Percentiles rank a stretch among this genome's conserved stretches.
These are phyloP conservation scores for Tylopilus rubrobrunneus DNA, from an alignment of 768 basidiomycete species.

Conservation along the genomic window DNA sequence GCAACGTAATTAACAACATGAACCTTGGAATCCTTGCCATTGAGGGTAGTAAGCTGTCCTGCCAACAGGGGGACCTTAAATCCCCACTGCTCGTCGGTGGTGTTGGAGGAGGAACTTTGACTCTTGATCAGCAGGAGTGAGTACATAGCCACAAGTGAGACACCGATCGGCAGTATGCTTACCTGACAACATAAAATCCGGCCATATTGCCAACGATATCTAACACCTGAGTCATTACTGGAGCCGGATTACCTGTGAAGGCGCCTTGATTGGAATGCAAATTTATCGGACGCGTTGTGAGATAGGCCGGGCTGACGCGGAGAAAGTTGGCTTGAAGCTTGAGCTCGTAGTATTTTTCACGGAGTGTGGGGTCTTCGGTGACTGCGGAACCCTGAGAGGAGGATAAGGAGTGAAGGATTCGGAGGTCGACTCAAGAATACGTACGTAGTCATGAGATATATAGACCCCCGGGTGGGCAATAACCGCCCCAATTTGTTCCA, in stretches of 20 bases:
- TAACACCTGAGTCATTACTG: constrained; percentile 47
- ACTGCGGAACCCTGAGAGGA: constrained; percentile 42
- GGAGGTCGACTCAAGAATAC: not conserved
- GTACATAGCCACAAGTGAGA: not conserved
- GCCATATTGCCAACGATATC: constrained; percentile 46
- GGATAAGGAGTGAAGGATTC: not conserved
- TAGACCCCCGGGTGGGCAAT: constrained; percentile 55
- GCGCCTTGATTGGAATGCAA: constrained; percentile 37
- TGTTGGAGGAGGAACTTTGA: constrained; percentile 18
- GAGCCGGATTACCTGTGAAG: constrained; percentile 44
- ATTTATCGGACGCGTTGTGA: constrained; percentile 45
- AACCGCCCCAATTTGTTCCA: constrained; percentile 60
- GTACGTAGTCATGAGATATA: constrained; percentile 58
- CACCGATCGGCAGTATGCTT: not conserved
- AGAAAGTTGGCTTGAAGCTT: constrained; percentile 51
- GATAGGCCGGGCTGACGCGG: constrained; percentile 46
- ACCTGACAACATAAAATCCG: constrained; percentile 41
- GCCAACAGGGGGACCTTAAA: constrained; percentile 42
- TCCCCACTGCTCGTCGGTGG: constrained; percentile 43
- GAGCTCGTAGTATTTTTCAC: constrained; percentile 52
- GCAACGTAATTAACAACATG: constrained; percentile 48
- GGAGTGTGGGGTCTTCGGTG: constrained; percentile 47
- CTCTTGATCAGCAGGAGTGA: constrained; percentile 11
- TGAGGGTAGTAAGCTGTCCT: constrained; percentile 39
- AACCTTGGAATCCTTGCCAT: constrained; percentile 52